Evolutionary conservation across 805 yeast species (phyloP), one percentile per base, ranked within the genome.

Genomic region (Ogataea pignaliae): DNA sequence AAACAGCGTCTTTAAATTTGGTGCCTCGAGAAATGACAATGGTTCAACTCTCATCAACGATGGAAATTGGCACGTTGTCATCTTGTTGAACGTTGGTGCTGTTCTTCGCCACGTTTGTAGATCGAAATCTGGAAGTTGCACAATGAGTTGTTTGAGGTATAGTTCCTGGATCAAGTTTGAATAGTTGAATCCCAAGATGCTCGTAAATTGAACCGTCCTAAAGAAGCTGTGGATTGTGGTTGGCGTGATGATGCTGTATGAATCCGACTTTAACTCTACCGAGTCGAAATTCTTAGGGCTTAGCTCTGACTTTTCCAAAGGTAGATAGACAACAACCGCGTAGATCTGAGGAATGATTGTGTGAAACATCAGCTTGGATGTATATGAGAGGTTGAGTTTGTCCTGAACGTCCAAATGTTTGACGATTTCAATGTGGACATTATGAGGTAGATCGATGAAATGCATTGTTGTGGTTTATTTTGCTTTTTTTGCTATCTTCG

Each of bases 21-120:
- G 68, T 9, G 60, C 61, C 26, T 53, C 48, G 15, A 44, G 42
- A 17, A 41, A 50, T 5, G 57, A 53, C 29, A 63, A 43, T 9
- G 66, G 66, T 11, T 50, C 47, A 21, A 63, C 44, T 1, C 17
- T 26, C 10, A 53, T 21, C 7, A 31, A 36, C 7, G 49, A 40
- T 2, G 66, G 64, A 33, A 63, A 57, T 40, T 50, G 52, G 33
- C 53, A 58, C 11, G 33, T 29, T 29, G 43, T 44, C 34, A 57
- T 47, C n/a, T 53, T 52, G 9, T 47, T 39, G 36, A 56, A 55
- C 1, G 29, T 34, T 15, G 55, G 50, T 3, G 39, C 28, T 3
- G 16, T 15, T 10, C 29, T 18, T 46, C 66, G 44, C 68, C 68
- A 63, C 1, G 15, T 3, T 3, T 34, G 11, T 17, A 58, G 36